phyloP scores from a whole-genome alignment of 2,329 filamentous ascomycete species.

The Emergomyces orientalis region DNA sequence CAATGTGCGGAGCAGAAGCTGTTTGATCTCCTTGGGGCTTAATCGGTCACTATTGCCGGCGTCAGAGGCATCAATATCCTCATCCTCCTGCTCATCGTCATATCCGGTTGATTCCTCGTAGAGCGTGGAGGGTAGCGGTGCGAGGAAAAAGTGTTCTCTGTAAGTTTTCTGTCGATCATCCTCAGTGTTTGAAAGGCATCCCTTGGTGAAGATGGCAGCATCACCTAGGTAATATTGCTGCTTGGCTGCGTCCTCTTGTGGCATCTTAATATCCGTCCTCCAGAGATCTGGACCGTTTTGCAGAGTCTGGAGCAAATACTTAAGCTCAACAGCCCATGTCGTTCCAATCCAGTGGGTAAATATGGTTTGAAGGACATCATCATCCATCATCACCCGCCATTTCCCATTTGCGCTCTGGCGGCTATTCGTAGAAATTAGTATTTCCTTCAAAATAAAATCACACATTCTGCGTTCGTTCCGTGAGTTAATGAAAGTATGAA shows the following conservation, averaged over 20 bases:
- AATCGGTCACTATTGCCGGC: constrained; percentile 12
- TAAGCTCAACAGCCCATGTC: constrained; percentile 25
- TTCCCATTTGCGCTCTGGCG: constrained; percentile 38
- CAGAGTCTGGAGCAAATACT: constrained; percentile 13
- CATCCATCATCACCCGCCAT: constrained; percentile 40
- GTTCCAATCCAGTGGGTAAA: constrained; percentile 39
- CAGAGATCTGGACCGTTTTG: constrained; percentile 11
- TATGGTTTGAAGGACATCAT: constrained; percentile 40
- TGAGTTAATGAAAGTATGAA: background rate
- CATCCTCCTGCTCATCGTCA: constrained; percentile 19
- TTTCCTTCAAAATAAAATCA: background rate
- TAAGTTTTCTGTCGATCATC: constrained; percentile 19
- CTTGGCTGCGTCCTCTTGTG: constrained; percentile 20
- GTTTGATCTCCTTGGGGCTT: constrained; percentile 28
- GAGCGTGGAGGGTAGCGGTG: constrained; percentile 24
- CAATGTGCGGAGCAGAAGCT: constrained; percentile 33
- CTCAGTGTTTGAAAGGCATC: constrained; percentile 7
- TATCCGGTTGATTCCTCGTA: constrained; percentile 22
- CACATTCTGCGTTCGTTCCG: background rate
- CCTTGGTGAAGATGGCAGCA: rapidly evolving
- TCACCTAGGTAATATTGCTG: constrained; percentile 20
- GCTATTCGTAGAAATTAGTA: constrained; percentile 6
- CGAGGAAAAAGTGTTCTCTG: constrained; percentile 27
- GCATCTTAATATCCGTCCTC: constrained; percentile 12
- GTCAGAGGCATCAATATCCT: constrained; percentile 16